A percentile compares a stretch with the other conserved stretches of the same genome.
Conservation (phyloP, 2,329 filamentous ascomycete genomes). For the Stagonosporopsis rhizophila region DNA sequence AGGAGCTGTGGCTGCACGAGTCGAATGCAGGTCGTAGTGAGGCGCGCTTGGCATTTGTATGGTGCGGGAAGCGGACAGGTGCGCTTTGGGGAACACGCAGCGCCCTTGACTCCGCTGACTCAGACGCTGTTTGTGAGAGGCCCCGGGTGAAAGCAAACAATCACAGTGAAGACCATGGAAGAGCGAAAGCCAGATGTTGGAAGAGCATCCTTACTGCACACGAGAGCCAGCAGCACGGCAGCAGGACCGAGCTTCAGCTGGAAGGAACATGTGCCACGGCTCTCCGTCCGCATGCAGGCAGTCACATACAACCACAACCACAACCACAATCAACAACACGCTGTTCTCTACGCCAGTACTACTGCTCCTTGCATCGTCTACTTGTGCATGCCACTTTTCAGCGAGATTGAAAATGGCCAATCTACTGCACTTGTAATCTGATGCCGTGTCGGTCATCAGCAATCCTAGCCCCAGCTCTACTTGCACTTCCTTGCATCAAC, state of each 20-base stretch:
- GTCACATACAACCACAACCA: background rate
- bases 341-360: background rate
- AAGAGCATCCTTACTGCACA: constrained; percentile 1
- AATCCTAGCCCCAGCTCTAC: no score
- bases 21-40: constrained; percentile 24
- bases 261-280: constrained; percentile 2
- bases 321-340: background rate
- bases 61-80: background rate
- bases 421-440: background rate
- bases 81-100: constrained; percentile 1
- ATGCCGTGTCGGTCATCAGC: no score
- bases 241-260: constrained; percentile 4
- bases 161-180: background rate
- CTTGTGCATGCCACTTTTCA: background rate
- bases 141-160: background rate
- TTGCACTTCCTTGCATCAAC: no score
- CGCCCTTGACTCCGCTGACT: background rate
- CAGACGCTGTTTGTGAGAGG: background rate
- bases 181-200: background rate
- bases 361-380: background rate
- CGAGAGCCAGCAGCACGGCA: constrained; percentile 11
- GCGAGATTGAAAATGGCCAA: background rate
- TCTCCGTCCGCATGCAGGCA: constrained; percentile 15
- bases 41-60: constrained; percentile 29
- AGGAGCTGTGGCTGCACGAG: constrained; percentile 26